Base-by-base conservation (phyloP, 345 rosid genomes). In the Melaleuca quinquenervia region DNA sequence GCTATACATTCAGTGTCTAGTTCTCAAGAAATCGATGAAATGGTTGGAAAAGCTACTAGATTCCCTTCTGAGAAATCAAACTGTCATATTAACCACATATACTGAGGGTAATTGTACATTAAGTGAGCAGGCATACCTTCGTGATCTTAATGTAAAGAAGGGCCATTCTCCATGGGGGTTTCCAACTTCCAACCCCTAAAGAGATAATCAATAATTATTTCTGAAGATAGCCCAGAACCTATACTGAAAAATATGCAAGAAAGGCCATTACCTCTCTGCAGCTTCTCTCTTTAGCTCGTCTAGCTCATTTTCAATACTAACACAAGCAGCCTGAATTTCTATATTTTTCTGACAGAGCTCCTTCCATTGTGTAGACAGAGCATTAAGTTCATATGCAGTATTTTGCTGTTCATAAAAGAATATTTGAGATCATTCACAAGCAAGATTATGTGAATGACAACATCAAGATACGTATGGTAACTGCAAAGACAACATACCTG, bases 341-440 rank as follows among this genome's bases (percentile, higher is more conserved):
- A 95, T 95, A 84, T 96, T 97, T 90, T 97, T 97, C 84, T 85
- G 87, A 87, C 98, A 94, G 80, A 97, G 98, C 87, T 95, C 96
- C 90, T 91, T 94, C 99, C 99, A 97, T 90, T 97, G 98, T 26
- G 93, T 90, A 21, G 98, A 92, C 86, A 96, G 90, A 85, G 99
- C 96, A 90, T 92, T 92, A 51, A 96, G 95, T 93, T 97, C 99
- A 70, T 93, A 93, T 15, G 95, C 96, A 87, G 98, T 95, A 78
- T 93, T 95, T 95, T 96, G 98, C 99, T 97, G 91, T 58, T 86
- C 82, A 82, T 44, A 50, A 87, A 82, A n/a, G 52, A 83, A 41
- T 24, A 76, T 27, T 27, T 70, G 51, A 54, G 29, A 85, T 75
- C 87, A 76, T 50, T 84, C 53, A 24, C 32, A 0, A 18, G 80